Evolutionary conservation across 1,139 yeast genomes (phyloP).

Genomic region (Yamadazyma dendronema): DNA sequence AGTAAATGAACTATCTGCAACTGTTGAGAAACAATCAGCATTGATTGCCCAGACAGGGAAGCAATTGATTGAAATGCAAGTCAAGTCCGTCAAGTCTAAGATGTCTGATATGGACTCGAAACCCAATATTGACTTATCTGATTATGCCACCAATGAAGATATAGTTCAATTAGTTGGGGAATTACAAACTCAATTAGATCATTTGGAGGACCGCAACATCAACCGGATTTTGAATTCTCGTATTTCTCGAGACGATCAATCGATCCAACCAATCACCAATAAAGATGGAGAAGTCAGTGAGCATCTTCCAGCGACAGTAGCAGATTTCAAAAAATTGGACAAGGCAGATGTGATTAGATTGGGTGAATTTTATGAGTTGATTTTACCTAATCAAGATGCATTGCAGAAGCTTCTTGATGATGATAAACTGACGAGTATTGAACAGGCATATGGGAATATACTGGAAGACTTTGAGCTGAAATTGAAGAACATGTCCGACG

Average conservation of each 20-base stretch:
- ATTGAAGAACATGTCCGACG: slow-evolving; percentile 4
- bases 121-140: slow-evolving; percentile 47
- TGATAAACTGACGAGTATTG: slow-evolving; percentile 26
- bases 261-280: slow-evolving; percentile 43
- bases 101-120: slow-evolving; percentile 30
- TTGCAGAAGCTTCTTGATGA: slow-evolving; percentile 48
- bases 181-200: slow-evolving; percentile 80
- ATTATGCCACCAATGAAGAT: slow-evolving; percentile 77
- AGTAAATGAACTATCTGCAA: slow-evolving; percentile 16
- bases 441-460: slow-evolving; percentile 36
- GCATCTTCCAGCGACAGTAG: slow-evolving; percentile 59
- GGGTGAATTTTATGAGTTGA: slow-evolving; percentile 68
- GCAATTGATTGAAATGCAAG: slow-evolving; percentile 67
- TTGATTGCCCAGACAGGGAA: slow-evolving; percentile 65
- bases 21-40: slow-evolving; percentile 49
- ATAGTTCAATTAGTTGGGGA: slow-evolving; percentile 84
- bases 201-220: slow-evolving; percentile 63
- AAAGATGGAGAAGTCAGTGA: slow-evolving; percentile 72
- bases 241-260: slow-evolving; percentile 14
- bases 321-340: slow-evolving; percentile 48
- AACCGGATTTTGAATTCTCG: slow-evolving; percentile 53
- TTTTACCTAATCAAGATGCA: slow-evolving; percentile 50
- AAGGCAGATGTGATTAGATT: slow-evolving; percentile 49
- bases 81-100: slow-evolving; percentile 43
- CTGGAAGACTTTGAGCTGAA: slow-evolving; percentile 6